Percentiles rank a stretch among this genome's conserved stretches.
Conservation (phyloP, 2,329 filamentous ascomycete genomes). For the Paecilomyces sp. region DNA sequence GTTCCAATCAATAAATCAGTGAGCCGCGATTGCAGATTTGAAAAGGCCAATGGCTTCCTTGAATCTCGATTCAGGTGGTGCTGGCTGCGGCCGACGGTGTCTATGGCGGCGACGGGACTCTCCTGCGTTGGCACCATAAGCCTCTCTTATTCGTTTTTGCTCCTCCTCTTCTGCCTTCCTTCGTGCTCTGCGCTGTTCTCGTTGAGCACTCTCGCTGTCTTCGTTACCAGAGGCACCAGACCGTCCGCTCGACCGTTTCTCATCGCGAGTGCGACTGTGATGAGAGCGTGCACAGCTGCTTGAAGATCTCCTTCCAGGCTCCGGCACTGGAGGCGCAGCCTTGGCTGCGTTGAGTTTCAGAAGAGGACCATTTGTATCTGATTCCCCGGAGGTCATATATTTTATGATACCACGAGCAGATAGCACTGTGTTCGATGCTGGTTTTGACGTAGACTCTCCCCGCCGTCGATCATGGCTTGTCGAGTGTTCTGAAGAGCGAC, state of each 20-base stretch:
- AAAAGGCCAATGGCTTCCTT: constrained; percentile 2
- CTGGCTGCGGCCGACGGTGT: constrained; percentile 2
- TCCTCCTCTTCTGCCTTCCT: constrained; percentile 6
- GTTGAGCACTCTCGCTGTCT: constrained; percentile 1
- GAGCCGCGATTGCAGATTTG: constrained; percentile 7
- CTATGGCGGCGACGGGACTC: constrained; percentile 4
- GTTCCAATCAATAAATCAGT: constrained; percentile 1
- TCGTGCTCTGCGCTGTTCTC: constrained; percentile 8
- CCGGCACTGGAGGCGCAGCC: constrained; percentile 20
- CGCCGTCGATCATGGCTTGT: constrained; percentile 16
- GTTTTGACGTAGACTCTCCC: constrained; percentile 21
- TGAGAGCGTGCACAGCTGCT: constrained; percentile 21
- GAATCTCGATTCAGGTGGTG: constrained; percentile 5
- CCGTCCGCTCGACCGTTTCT: constrained; percentile 6
- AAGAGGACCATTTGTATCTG: constrained; percentile 31
- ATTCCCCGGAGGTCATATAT: constrained; percentile 34
- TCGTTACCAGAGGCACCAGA: constrained; percentile 2
- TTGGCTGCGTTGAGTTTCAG: constrained; percentile 30
- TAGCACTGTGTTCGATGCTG: constrained; percentile 11
- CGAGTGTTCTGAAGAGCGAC: constrained; percentile 16
- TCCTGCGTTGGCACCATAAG: constrained; percentile 2
- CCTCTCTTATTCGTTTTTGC: constrained; percentile 4
- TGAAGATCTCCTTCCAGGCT: constrained; percentile 24
- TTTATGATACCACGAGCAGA: constrained; percentile 23
- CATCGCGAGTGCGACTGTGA: constrained; percentile 8